These are phyloP conservation scores for Termitomyces bulborhizus DNA, from an alignment of 768 basidiomycete species.

Conservation along the genomic window DNA sequence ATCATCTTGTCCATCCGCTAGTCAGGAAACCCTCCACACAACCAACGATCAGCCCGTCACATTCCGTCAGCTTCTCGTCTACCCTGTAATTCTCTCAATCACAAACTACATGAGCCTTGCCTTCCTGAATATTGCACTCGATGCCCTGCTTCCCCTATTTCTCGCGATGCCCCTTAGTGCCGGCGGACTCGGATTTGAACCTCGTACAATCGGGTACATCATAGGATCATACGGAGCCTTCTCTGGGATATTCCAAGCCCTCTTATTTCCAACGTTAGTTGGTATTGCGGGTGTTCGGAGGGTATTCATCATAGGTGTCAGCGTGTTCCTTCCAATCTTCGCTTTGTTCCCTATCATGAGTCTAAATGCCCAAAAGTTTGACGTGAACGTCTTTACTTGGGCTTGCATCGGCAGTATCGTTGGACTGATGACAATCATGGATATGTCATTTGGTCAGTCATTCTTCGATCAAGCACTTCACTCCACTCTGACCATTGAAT, in stretches of 20 bases:
- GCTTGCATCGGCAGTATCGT: conserved; percentile 22
- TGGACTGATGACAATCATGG: conserved; percentile 25
- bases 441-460: conserved; percentile 33
- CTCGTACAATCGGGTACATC: conserved; percentile 59
- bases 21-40: not conserved
- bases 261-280: conserved; percentile 32
- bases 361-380: conserved; percentile 24
- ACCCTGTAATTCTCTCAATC: conserved; percentile 56
- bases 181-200: conserved; percentile 61
- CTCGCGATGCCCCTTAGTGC: conserved; percentile 56
- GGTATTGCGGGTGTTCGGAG: conserved; percentile 31
- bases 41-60: conserved; percentile 25
- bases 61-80: conserved; percentile 35
- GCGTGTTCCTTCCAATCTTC: conserved; percentile 27
- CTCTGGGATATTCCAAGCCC: conserved; percentile 30
- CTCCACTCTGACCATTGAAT: not conserved
- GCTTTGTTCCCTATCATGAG: conserved; percentile 38
- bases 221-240: conserved; percentile 32
- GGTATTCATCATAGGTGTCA: conserved; percentile 30
- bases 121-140: conserved; percentile 46
- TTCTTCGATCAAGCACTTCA: not conserved
- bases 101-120: conserved; percentile 62
- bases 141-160: conserved; percentile 60
- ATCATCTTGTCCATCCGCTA: conserved; percentile 6
- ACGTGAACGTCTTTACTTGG: conserved; percentile 29